Percentiles rank a stretch among this genome's conserved stretches.
phyloP scores from a whole-genome alignment of 257 asterid genomes.

The Penstemon barbatus region DNA sequence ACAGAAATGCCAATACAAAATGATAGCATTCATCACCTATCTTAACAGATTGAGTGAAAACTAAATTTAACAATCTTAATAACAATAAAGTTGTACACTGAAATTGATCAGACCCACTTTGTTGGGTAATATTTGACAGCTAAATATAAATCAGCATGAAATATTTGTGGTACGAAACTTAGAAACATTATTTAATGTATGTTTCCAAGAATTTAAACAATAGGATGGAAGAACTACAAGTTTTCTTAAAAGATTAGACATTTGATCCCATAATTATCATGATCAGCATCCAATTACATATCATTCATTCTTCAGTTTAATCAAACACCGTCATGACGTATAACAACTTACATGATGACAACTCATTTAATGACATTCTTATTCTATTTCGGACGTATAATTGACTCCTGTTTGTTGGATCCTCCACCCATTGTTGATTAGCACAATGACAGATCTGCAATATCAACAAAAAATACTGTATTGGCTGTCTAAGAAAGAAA shows the following conservation, averaged over 20 bases:
- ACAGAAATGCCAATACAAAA: not conserved
- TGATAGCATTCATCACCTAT: not conserved
- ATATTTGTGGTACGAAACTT: not conserved
- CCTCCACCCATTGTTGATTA: constrained; percentile 89
- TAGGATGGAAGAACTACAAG: constrained; percentile 10
- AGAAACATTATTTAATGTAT: not conserved
- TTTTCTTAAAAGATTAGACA: constrained; percentile 1
- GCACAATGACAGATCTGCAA: constrained; percentile 71
- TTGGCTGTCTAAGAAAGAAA: constrained; percentile 21
- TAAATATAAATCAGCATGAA: too few relatives aligned
- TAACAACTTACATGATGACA: constrained; percentile 59
- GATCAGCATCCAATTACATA: constrained; percentile 13
- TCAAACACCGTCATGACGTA: constrained; percentile 16
- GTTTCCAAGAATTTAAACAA: constrained; percentile 3
- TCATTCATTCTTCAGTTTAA: constrained; percentile 9
- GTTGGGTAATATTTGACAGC: not conserved
- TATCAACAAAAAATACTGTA: constrained; percentile 13
- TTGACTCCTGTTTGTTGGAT: constrained; percentile 79
- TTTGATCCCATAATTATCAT: constrained; percentile 9
- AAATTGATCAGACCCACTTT: constrained; percentile 13
- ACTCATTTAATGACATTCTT: constrained; percentile 56
- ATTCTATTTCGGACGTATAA: constrained; percentile 87
- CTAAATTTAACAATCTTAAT: constrained; percentile 1
- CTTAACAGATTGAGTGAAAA: constrained; percentile 15
- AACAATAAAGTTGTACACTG: not conserved